Base-by-base conservation (phyloP, 2,329 filamentous ascomycete genomes). In the Penicillium sp. region DNA sequence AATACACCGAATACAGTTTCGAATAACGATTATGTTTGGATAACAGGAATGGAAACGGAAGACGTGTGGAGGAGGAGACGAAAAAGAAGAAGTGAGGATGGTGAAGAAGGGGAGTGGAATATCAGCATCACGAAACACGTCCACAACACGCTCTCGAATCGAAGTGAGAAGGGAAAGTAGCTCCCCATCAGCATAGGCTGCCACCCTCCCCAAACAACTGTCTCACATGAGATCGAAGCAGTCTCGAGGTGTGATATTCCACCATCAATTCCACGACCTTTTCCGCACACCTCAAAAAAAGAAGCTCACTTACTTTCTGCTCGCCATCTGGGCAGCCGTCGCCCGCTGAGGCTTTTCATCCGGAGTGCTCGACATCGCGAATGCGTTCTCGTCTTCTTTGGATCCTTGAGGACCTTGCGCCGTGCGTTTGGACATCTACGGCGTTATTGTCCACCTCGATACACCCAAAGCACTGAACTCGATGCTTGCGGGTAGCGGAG, bases 251-350 rank as follows among this genome's bases (percentile, higher is more conserved):
- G 18, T 38, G 22, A 41, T 41, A 41, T 10, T 7, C 22, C 7
- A n/a, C 13, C 39, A 41, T 3, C 39, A 20, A 39, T 39, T 25
- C 39, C 39, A 41, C 14, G 6, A 24, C 8, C 13, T 28, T 18
- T 27, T 20, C 31, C 14, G n/a, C 24, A 35, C 24, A 24, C 13
- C 30, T 20, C n/a, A 3, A 30, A 51, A 27, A 38, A 31, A 46
- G 16, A 11, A 16, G n/a, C 25, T 55, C 42, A 81, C 80, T 75
- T 72, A 82, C 80, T 77, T 81, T 70, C 80, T 75, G 53, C 67
- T 70, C 28, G 80, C 79, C 68, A 81, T 45, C 67, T 82, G 79
- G 35, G 79, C 79, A 35, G 79, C 79, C 25, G 79, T 81, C 30
- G 80, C 79, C 67, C 73, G 74, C 60, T 76, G 72, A 24, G 76